Conservation (phyloP, 352 stramenopile genomes). For the Pythium myriotylum region DNA sequence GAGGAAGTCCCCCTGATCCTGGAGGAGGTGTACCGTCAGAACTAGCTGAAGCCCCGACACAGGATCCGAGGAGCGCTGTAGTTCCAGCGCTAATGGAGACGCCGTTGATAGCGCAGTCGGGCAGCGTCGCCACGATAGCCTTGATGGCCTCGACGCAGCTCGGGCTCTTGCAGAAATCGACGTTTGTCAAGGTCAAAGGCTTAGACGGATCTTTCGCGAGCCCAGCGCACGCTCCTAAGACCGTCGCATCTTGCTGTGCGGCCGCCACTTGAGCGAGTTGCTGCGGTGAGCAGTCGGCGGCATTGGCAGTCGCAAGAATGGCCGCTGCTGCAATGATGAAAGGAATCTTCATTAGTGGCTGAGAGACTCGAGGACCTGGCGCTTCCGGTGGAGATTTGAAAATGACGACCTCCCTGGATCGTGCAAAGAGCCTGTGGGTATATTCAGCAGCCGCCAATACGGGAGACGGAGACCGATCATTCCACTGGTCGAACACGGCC, state of each 20-base stretch:
- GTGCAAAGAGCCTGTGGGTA: no score
- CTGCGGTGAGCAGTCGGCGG: slow-evolving; percentile 1
- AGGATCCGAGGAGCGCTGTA: background rate
- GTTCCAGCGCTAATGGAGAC: slow-evolving; percentile 4
- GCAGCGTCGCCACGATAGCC: background rate
- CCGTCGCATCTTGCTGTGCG: slow-evolving; percentile 1
- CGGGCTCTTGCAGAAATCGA: slow-evolving; percentile 18
- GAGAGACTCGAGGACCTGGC: background rate
- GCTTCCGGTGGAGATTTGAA: background rate
- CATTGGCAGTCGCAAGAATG: background rate
- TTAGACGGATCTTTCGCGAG: slow-evolving; percentile 11
- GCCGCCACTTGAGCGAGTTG: slow-evolving; percentile 1
- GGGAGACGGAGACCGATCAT: background rate
- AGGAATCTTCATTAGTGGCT: slow-evolving; percentile 4
- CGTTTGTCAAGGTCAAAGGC: slow-evolving; percentile 9
- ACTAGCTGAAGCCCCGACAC: background rate
- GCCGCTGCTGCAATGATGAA: background rate
- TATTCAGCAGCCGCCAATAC: no score
- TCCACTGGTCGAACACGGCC: slow-evolving; percentile 2
- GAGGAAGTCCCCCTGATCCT: slow-evolving; percentile 1
- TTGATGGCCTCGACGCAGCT: slow-evolving; percentile 11
- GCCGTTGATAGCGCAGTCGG: slow-evolving; percentile 17
- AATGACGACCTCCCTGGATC: background rate
- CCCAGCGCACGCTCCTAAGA: background rate
- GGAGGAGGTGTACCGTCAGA: background rate